Evolutionary conservation across 352 stramenopile genomes (phyloP), one percentile per base, ranked within the genome.

Genomic region (Globisporangium yorkense): DNA sequence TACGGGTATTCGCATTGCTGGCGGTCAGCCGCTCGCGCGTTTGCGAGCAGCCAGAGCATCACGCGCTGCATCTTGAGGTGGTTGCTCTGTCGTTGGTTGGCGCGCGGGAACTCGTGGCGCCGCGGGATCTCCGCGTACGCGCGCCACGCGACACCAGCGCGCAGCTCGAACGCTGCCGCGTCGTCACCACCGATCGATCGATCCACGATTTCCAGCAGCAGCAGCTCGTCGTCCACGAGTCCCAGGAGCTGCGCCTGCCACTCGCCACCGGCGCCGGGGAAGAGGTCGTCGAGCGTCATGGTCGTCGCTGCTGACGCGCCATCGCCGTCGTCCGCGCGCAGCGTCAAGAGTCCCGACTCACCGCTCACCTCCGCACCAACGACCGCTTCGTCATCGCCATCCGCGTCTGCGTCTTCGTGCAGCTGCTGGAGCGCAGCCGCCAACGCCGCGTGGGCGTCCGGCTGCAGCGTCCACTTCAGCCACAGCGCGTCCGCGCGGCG

Each of bases 1-100:
- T 89, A 91, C 10, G 61, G 44, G 53, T 74, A 89, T 18, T 13
- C 54, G 64, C 73, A 87, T 29, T 68, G 51, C 8, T 61, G 52
- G 7, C 3, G 39, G 43, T 27, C 6, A 2, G 52, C 24, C 0
- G 61, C 49, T 12, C 67, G 60, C 0, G 54, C 64, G 10, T 70
- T 61, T 29, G 70, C 61, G 5, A 89, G 49, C 9, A 82, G n/a
- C 79, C 79, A 89, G 37, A 78, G 50, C 79, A 89, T 89, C 50
- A 85, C 53, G 9, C 71, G 56, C 10, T 78, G 69, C 71, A 86
- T 76, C 12, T 58, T 50, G 0, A 48, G 48, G 43, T 59, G 67
- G 2, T 53, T 59, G n/a, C 21, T 58, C 6, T 46, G 39, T 35
- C 45, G 54, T 7, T 65, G 67, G 20, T 49, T 18, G 20, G 66